Evolutionary conservation across 805 yeast species (phyloP).

Genomic region (Lipomyces oligophaga): DNA sequence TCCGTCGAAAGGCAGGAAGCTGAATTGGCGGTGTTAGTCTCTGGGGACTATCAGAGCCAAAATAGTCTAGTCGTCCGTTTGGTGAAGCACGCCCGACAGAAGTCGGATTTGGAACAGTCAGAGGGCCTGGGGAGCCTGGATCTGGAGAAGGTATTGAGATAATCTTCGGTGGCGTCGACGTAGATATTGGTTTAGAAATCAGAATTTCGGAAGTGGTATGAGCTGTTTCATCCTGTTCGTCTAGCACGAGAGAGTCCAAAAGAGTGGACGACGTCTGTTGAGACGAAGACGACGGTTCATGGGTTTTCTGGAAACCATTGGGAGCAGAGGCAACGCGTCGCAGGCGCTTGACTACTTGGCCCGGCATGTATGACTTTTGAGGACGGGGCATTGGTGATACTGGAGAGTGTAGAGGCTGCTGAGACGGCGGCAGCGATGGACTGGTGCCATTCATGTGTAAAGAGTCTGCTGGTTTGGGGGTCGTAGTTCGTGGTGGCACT

Average conservation of each 20-base stretch:
- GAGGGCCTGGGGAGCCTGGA: conserved; percentile 11
- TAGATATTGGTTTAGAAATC: conserved; percentile 15
- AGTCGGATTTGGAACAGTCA: conserved; percentile 10
- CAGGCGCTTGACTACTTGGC: conserved; percentile 37
- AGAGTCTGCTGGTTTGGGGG: too few species aligned
- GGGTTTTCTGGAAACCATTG: conserved; percentile 45
- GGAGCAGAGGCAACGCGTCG: conserved; percentile 87
- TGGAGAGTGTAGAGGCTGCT: neutral
- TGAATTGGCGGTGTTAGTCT: conserved; percentile 5
- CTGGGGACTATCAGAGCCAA: conserved; percentile 4
- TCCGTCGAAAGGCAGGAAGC: conserved; percentile 40
- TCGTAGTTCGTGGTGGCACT: conserved; percentile 1
- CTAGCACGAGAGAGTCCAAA: too few species aligned
- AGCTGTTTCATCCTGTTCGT: neutral
- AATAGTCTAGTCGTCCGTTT: conserved; percentile 11
- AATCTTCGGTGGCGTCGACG: neutral
- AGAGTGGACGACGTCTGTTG: neutral
- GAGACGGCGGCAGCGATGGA: neutral
- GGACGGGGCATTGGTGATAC: conserved; percentile 13
- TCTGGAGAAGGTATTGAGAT: conserved; percentile 1
- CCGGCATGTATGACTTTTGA: conserved; percentile 25
- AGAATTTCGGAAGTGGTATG: neutral
- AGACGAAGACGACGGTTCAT: conserved; percentile 7
- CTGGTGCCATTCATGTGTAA: neutral
- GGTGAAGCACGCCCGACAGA: neutral